Evolutionary conservation across 2,329 filamentous ascomycete species (phyloP).

Genomic region (Botrytis hyacinthi): DNA sequence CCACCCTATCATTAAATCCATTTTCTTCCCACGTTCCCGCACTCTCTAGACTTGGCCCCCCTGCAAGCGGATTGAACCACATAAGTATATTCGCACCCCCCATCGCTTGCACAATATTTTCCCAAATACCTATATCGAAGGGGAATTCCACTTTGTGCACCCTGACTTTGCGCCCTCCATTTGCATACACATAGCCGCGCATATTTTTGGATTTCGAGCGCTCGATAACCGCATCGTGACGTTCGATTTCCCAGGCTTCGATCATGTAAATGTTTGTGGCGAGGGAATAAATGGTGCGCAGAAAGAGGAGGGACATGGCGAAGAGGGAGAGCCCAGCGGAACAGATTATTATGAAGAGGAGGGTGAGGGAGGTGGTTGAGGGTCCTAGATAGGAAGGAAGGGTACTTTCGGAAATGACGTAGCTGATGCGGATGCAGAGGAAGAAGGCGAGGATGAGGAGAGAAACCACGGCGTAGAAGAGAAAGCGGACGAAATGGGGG

Average conservation of each 20-base stretch:
- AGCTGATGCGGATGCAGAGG: conserved; percentile 56
- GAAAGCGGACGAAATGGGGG: conserved; percentile 78
- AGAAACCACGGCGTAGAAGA: conserved; percentile 64
- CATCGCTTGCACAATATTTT: conserved; percentile 75
- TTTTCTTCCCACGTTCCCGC: conserved; percentile 66
- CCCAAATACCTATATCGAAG: conserved; percentile 74
- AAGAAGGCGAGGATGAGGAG: conserved; percentile 58
- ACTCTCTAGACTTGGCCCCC: conserved; percentile 43
- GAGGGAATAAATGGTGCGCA: conserved; percentile 61
- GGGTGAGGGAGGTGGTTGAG: conserved; percentile 54
- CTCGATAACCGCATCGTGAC: conserved; percentile 74
- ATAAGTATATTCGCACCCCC: conserved; percentile 61
- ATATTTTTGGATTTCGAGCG: conserved; percentile 60
- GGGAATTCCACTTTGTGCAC: conserved; percentile 72
- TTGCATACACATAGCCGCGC: conserved; percentile 42
- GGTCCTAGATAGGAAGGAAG: conserved; percentile 76
- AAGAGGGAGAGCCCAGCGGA: conserved; percentile 59
- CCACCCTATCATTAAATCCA: conserved; percentile 65
- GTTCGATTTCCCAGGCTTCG: conserved; percentile 71
- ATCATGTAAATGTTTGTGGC: conserved; percentile 74
- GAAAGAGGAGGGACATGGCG: conserved; percentile 62
- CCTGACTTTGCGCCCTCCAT: conserved; percentile 51
- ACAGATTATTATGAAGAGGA: conserved; percentile 60
- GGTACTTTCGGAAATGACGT: conserved; percentile 63
- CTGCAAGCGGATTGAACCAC: conserved; percentile 69